Base-by-base conservation (phyloP, 192 early-diverging fungal genomes). In the Entomortierella chlamydospora region DNA sequence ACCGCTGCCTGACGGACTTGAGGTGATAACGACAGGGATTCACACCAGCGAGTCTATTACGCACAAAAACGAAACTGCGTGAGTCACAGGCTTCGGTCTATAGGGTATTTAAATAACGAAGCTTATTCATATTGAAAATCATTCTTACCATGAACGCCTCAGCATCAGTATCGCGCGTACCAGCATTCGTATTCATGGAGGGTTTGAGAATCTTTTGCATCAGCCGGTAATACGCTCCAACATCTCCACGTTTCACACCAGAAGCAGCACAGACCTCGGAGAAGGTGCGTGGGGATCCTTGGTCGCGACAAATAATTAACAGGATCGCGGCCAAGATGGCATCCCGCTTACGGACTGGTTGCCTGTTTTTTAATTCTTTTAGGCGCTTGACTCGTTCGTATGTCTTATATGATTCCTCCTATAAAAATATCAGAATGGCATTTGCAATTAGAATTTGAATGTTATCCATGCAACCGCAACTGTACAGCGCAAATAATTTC, bases 321-420 rank as follows among this genome's bases (percentile, higher is more conserved):
- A 90, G 74, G 4, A 91, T 82, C 1, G 90, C 87, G 0, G 88
- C 90, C 29, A 90, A 81, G 37, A 91, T 91, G 13, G 86, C 87
- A 45, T 87, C 84, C 22, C 86, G 81, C 82, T 87, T 90, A 13
- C 88, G 85, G 23, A 87, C 77, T 31, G 90, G 90, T 68, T 91
- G 90, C 18, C 90, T 80, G 77, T 90, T 91, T 69, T 90, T 87
- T 65, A 91, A 86, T 33, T 85, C 86, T 69, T 89, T 89, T 55
- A 87, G 65, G 20, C 81, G 74, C 62, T 90, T 89, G 33, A 91
- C 86, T 23, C 81, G 39, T 30, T 90, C 85, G 64, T 89, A 91
- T 6, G 88, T 70, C 49, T 72, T 76, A 55, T 83, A 76, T 1
- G 82, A 78, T 55, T 85, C 84, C 28, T 68, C 73, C 84, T 79